Base-by-base conservation (phyloP, 306 rosid genomes). In the Acacia crassicarpa region DNA sequence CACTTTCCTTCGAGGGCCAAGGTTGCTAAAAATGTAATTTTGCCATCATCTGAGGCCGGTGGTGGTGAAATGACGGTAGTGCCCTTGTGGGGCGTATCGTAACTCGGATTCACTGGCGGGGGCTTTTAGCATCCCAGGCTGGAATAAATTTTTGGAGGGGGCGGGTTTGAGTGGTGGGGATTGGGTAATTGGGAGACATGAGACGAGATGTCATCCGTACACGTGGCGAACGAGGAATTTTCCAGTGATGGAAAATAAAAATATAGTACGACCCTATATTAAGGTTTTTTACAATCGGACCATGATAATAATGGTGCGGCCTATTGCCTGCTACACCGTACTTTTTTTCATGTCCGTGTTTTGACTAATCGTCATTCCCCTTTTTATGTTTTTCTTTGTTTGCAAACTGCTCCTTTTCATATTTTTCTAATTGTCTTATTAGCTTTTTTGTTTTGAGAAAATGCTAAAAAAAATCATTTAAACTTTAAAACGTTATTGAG, bases 1-100 rank as follows among this genome's bases (percentile, higher is more conserved):
- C 12, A 44, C 86, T 81, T 85, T 76, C 87, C 76, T 84, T 73
- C 32, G 67, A 46, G 45, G 75, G 78, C 63, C 81, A 46, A 70
- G 45, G 73, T 86, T 81, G 85, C 89, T 71, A 84, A 79, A 89
- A 76, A 80, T 85, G 87, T 78, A 48, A 63, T 84, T 72, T 75
- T 59, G 75, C 83, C 80, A 74, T 79, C 78, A 74, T 79, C 85
- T 23, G 30, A 49, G 75, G 8, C 9, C 19, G 1, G 0, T 0
- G 2, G 0, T 0, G 0, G 0, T 8, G 9, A 30, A 83, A 76
- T 86, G 76, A 83, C 92, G 15, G 0, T 16, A 27, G 4, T 69
- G 1, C 72, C 90, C 90, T 8, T 20, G 35, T 25, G 65, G 15
- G 65, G 19, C 3, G 41, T 2, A 13, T 53, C 51, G 75, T 27